Percentiles rank a stretch among this genome's conserved stretches.
Evolutionary conservation across 306 rosid genomes (phyloP).

Genomic region (Alnus glutinosa): DNA sequence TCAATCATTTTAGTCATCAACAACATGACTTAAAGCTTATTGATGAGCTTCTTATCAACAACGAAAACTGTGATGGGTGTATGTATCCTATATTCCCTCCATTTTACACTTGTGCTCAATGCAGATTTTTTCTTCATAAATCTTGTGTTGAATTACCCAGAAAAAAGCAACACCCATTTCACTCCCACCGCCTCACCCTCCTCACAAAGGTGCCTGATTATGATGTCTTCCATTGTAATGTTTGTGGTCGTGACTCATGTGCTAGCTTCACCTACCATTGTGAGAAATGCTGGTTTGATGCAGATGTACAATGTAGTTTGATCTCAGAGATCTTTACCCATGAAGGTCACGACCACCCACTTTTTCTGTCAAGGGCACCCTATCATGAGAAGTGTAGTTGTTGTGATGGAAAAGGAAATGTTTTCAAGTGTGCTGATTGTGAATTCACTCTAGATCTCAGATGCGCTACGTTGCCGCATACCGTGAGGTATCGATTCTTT

Average conservation of each 20-base stretch:
- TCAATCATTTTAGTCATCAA: neutral
- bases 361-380: neutral
- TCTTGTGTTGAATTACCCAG: too few relatives aligned
- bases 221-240: accelerated
- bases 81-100: neutral
- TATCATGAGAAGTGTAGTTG: accelerated
- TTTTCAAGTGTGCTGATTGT: neutral
- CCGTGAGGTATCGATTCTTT: neutral
- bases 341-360: neutral
- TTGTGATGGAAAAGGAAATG: neutral
- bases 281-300: neutral
- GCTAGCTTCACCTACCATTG: neutral
- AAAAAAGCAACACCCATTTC: neutral
- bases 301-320: neutral
- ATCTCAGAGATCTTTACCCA: neutral
- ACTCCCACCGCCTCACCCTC: neutral
- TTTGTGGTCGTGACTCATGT: accelerated
- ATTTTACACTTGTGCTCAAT: neutral
- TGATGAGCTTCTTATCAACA: neutral
- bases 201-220: neutral
- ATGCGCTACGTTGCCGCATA: neutral
- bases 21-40: neutral
- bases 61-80: neutral
- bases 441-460: neutral
- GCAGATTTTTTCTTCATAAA: neutral